phyloP scores from a whole-genome alignment of 2,329 filamentous ascomycete species.

The Neoarthrinium moseri region DNA sequence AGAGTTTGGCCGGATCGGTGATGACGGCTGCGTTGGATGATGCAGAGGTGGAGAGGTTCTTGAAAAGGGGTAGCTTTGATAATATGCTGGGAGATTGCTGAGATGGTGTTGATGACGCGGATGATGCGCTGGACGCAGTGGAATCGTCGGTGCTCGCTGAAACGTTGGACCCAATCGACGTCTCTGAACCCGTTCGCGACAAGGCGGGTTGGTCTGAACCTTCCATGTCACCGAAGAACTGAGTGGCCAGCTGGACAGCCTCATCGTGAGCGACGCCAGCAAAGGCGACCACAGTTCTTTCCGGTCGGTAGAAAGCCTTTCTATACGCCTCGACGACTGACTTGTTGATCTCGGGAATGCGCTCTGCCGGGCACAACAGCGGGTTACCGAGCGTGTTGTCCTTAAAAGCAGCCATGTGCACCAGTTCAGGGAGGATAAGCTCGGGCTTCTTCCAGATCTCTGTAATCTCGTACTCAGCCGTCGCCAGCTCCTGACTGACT shows the following conservation, averaged over 20 bases:
- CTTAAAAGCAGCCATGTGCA: constrained; percentile 94
- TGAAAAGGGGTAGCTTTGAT: constrained; percentile 85
- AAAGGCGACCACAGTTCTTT: constrained; percentile 92
- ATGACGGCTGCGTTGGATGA: constrained; percentile 59
- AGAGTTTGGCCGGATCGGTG: constrained; percentile 39
- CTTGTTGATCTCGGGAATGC: constrained; percentile 72
- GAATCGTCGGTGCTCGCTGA: constrained; percentile 32
- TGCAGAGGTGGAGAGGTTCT: constrained; percentile 79
- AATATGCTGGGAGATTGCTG: constrained; percentile 64
- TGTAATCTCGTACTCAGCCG: constrained; percentile 90
- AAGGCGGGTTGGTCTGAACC: constrained; percentile 45
- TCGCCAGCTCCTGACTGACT: constrained; percentile 81
- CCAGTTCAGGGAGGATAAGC: constrained; percentile 88
- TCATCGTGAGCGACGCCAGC: constrained; percentile 82
- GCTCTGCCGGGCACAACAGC: constrained; percentile 83
- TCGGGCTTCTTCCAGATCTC: constrained; percentile 99
- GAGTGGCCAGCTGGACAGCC: constrained; percentile 75
- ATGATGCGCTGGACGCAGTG: constrained; percentile 29
- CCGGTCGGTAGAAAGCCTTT: constrained; percentile 80
- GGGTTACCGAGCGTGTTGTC: constrained; percentile 96
- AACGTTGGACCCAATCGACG: constrained; percentile 43
- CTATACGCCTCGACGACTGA: constrained; percentile 76
- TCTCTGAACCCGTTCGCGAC: constrained; percentile 58
- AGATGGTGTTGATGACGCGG: constrained; percentile 30
- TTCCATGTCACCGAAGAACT: constrained; percentile 92